Percentiles rank a stretch among this genome's conserved stretches.
Conservation (phyloP, 768 basidiomycete species). For the Boletus rex-veris region DNA sequence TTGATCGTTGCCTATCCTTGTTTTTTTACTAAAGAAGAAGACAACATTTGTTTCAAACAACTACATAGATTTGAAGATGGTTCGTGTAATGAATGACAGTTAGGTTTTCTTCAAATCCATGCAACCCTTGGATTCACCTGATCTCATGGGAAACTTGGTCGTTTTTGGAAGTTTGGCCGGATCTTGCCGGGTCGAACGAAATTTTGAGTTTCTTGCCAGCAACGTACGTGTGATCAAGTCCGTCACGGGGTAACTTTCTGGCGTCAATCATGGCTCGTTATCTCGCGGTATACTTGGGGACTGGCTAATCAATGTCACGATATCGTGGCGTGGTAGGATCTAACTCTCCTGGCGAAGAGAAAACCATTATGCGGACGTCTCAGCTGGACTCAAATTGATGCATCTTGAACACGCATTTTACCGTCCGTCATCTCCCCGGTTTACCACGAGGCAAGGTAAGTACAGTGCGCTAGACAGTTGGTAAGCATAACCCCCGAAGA, state of each 20-base stretch:
- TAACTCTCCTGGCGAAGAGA: background rate
- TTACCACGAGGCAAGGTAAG: background rate
- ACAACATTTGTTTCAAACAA: no score
- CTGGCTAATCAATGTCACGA: no score
- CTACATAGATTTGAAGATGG: no score
- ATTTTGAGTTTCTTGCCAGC: no score
- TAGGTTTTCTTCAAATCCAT: no score
- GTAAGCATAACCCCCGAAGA: conserved; percentile 3
- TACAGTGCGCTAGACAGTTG: background rate
- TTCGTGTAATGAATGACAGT: no score
- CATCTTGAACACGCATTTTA: background rate
- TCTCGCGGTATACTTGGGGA: background rate
- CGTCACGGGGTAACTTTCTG: no score
- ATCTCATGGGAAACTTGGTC: background rate
- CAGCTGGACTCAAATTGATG: background rate
- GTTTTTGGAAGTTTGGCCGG: background rate
- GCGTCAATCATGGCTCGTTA: background rate
- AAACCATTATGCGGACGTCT: background rate
- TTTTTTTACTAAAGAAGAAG: no score
- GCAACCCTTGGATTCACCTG: background rate
- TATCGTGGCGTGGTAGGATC: background rate
- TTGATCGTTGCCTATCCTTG: no score
- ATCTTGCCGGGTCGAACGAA: background rate
- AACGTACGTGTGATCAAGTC: no score
- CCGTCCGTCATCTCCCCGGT: background rate